Percentiles rank a stretch among this genome's conserved stretches.
These are phyloP conservation scores for Mortierella sp. DNA, from an alignment of 371 early-diverging fungal species.

Conservation along the genomic window DNA sequence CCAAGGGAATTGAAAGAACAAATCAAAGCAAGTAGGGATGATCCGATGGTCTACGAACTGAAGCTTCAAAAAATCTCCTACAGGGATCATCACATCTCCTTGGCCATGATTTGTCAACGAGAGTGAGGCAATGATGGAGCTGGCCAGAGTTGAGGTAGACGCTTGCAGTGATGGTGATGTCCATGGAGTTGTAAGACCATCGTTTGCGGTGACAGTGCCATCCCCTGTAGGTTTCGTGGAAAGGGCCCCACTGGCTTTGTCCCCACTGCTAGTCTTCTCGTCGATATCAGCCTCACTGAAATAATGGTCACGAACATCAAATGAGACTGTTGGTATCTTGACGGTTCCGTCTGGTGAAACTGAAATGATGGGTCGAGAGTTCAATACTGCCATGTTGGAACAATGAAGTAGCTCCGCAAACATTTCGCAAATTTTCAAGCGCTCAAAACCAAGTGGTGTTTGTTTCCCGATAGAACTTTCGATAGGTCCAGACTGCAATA, in stretches of 20 bases:
- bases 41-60: conserved; percentile 74
- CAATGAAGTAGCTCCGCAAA: conserved; percentile 95
- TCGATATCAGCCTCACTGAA: not conserved
- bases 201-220: not conserved
- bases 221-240: too few relatives aligned
- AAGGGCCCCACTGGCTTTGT: not conserved
- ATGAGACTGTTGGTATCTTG: conserved; percentile 30
- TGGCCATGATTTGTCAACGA: conserved; percentile 11
- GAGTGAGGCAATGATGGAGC: conserved; percentile 31
- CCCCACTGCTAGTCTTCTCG: not conserved
- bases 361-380: conserved; percentile 57
- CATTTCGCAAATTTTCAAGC: conserved; percentile 94
- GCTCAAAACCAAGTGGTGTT: conserved; percentile 91
- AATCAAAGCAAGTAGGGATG: conserved; percentile 71
- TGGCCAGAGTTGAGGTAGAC: conserved; percentile 13
- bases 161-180: conserved; percentile 26
- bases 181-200: conserved; percentile 18
- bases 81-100: conserved; percentile 58
- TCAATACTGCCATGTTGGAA: conserved; percentile 83
- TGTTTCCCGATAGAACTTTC: conserved; percentile 76
- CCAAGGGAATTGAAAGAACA: conserved; percentile 92
- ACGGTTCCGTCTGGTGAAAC: conserved; percentile 54
- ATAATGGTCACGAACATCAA: conserved; percentile 13
- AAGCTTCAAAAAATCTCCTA: conserved; percentile 78
- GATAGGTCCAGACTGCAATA: conserved; percentile 60